Conservation (phyloP, 345 rosid species). For the Gynandropsis gynandra region DNA sequence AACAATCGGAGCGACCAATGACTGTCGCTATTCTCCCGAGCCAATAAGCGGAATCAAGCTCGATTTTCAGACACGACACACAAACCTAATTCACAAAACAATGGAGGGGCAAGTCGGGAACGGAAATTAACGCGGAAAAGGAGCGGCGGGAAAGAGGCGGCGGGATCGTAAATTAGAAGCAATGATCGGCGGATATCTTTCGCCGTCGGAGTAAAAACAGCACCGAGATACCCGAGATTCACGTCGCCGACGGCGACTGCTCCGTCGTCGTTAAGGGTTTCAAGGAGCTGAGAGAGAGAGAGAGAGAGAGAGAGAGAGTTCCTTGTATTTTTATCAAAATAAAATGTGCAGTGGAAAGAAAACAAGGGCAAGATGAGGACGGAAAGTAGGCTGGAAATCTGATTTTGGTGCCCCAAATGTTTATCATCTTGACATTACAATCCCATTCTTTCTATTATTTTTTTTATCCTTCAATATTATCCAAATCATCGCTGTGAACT, state of each 20-base stretch:
- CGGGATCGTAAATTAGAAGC: constrained; percentile 12
- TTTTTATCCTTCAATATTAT: neutral
- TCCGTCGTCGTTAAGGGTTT: constrained; percentile 29
- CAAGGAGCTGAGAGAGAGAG: constrained; percentile 12
- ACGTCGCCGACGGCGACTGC: constrained; percentile 24
- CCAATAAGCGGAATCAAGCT: constrained; percentile 12
- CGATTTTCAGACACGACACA: neutral
- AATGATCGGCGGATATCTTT: constrained; percentile 16
- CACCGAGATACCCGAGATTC: constrained; percentile 4
- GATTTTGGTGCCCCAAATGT: constrained; percentile 7
- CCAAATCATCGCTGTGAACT: too few relatives aligned
- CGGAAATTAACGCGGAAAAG: neutral
- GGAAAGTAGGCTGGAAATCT: constrained; percentile 10
- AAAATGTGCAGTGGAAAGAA: constrained; percentile 5
- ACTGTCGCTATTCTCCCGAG: constrained; percentile 10
- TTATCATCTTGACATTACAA: neutral
- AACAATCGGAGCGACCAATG: constrained; percentile 6
- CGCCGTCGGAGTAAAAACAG: constrained; percentile 2
- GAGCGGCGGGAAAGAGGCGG: neutral
- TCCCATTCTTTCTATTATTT: neutral
- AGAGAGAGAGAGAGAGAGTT: constrained; percentile 15
- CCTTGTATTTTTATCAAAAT: constrained; percentile 13
- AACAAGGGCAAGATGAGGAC: constrained; percentile 15
- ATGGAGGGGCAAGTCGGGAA: constrained; percentile 7
- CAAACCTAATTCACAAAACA: constrained; percentile 10